Evolutionary conservation across 176 grass and related monocot genomes (phyloP).

Genomic region (Triticum timopheevii): DNA sequence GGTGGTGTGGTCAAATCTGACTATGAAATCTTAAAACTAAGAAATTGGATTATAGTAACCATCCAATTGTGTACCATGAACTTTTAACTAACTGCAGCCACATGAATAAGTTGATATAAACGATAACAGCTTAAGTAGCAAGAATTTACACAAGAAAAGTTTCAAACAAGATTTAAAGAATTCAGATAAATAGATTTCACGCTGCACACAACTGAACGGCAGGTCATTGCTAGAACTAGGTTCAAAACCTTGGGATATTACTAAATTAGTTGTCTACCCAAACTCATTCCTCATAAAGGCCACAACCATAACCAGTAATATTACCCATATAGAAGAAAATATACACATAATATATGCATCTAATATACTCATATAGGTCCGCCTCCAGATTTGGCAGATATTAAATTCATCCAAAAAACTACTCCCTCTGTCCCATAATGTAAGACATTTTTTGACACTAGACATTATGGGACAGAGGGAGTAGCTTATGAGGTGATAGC

Average conservation of each 20-base stretch:
- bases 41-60: not conserved
- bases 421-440: too few species aligned
- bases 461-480: too few species aligned
- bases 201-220: not conserved
- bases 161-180: not conserved
- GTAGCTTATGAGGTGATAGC: not conserved
- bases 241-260: not conserved
- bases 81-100: constrained; percentile 2
- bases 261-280: not conserved
- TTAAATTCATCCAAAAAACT: not conserved
- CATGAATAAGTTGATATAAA: not conserved
- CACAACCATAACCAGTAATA: not conserved
- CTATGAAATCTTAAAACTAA: constrained; percentile 2
- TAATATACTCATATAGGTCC: not conserved
- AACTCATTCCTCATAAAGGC: not conserved
- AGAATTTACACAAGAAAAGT: not conserved
- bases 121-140: not conserved
- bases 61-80: not conserved
- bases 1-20: not conserved
- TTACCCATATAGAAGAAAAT: not conserved
- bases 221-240: not conserved
- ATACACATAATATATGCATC: not conserved
- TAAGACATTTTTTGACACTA: too few species aligned
- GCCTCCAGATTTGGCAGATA: not conserved
- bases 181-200: constrained; percentile 8